These are phyloP conservation scores for Ceratobasidium sp. DNA, from an alignment of 1,284 basidiomycete genomes.

Conservation along the genomic window DNA sequence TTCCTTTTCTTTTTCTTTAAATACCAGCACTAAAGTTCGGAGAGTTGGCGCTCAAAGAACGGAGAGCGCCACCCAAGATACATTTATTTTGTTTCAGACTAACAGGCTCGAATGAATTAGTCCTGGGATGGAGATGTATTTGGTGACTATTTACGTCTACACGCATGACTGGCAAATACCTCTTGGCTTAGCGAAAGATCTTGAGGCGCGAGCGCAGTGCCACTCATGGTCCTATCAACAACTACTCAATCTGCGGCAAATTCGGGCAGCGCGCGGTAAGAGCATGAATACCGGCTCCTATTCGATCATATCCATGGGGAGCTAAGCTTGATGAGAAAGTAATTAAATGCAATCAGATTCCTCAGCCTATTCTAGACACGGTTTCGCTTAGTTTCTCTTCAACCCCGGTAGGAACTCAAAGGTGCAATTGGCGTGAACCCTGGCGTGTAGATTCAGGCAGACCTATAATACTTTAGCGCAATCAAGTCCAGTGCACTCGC, in stretches of 20 bases:
- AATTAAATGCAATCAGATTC: not conserved
- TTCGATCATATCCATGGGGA: not conserved
- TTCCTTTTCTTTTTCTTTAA: no score
- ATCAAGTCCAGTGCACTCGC: not conserved
- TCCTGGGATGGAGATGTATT: no score
- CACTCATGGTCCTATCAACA: not conserved
- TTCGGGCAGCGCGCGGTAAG: not conserved
- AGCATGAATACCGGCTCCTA: not conserved
- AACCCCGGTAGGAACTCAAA: conserved; percentile 22
- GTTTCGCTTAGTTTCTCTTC: conserved; percentile 5
- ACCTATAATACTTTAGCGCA: conserved; percentile 5
- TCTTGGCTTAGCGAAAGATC: not conserved
- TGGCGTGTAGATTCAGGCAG: conserved; percentile 18
- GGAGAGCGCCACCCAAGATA: no score
- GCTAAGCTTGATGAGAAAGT: not conserved
- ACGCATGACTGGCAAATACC: not conserved
- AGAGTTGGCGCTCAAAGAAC: no score
- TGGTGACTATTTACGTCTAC: no score
- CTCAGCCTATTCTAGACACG: not conserved
- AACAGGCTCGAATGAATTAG: no score
- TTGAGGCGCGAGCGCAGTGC: not conserved
- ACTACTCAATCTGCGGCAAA: not conserved
- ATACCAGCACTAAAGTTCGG: no score
- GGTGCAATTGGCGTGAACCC: conserved; percentile 4
- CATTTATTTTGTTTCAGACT: no score